Evolutionary conservation across 495 filamentous ascomycete genomes (phyloP), one percentile per base, ranked within the genome.

Genomic region (Chaetomium cochliodes): DNA sequence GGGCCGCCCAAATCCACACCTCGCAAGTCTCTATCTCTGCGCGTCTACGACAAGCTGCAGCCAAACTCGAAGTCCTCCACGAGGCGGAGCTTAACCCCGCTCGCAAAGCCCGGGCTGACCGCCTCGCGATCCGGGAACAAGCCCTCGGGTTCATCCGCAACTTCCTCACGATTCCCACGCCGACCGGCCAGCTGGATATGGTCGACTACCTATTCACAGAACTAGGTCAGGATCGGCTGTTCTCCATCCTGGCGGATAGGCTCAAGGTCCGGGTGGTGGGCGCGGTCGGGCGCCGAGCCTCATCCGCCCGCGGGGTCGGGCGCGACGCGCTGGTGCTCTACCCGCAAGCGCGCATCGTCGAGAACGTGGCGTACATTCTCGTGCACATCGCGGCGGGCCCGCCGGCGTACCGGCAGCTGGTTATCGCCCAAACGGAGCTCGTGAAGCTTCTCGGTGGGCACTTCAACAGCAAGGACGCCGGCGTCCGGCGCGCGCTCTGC

Each of bases 121-220:
- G 93, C 59, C 81, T 94, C 46, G 86, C 86, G 3, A 88, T 97
- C 18, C 93, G 97, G 73, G 91, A 96, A 66, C 92, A 98, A 73
- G 92, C 87, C 0, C 84, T 98, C 37, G 89, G 93, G 58, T 86
- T 94, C 63, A 84, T 98, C 59, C 84, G 92, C 53, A 98, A 98
- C 73, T 80, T 97, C n/a, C 88, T 96, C 66, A 88, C 86, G 62
- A 60, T 63, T 13, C 64, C 67, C 59, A 20, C 55, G 46, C 50
- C 60, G 62, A 23, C 58, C 37, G 51, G 62, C 52, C 62, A 63
- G 20, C 78, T 83, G 9, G 88, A 92, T 66, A 92, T 96, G 87
- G 89, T 96, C 63, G 92, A 96, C 66, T 85, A 86, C 69, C 74
- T 97, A n/a, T 88, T 96, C 73, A 80, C 77, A 44, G 81, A 85